These are phyloP conservation scores for Aspergillus awamori DNA, from an alignment of 2,329 filamentous ascomycete genomes.

Conservation along the genomic window DNA sequence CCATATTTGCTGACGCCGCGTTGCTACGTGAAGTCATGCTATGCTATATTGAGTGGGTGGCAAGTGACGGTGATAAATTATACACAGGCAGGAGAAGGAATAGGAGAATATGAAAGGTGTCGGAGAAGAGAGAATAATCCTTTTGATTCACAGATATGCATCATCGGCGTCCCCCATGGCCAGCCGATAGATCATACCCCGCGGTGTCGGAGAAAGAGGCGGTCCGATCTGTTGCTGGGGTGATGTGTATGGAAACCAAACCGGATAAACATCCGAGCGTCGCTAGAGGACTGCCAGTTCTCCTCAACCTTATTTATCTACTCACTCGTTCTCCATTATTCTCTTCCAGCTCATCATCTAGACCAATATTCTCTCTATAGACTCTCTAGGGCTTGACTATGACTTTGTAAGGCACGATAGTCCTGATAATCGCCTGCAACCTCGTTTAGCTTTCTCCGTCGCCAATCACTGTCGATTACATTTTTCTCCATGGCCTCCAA, in stretches of 20 bases:
- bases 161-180: background rate
- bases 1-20: constrained; percentile 6
- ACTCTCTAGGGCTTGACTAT: background rate
- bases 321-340: constrained; percentile 9
- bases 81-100: background rate
- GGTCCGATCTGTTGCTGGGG: constrained; percentile 36
- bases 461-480: constrained; percentile 6
- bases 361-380: background rate
- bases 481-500: constrained; percentile 67
- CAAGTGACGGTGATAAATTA: too few relatives aligned
- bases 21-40: constrained; percentile 21
- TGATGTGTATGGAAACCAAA: constrained; percentile 17
- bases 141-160: background rate
- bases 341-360: constrained; percentile 10
- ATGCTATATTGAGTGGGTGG: background rate
- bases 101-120: background rate
- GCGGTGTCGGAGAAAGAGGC: constrained; percentile 36
- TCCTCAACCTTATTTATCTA: constrained; percentile 16
- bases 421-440: constrained; percentile 4
- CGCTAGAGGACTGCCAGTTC: constrained; percentile 8
- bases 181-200: constrained; percentile 24
- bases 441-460: constrained; percentile 13
- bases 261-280: constrained; percentile 23
- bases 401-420: background rate
- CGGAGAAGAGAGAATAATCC: background rate